phyloP scores from a whole-genome alignment of 768 basidiomycete species.

The Lentinula detonsa region DNA sequence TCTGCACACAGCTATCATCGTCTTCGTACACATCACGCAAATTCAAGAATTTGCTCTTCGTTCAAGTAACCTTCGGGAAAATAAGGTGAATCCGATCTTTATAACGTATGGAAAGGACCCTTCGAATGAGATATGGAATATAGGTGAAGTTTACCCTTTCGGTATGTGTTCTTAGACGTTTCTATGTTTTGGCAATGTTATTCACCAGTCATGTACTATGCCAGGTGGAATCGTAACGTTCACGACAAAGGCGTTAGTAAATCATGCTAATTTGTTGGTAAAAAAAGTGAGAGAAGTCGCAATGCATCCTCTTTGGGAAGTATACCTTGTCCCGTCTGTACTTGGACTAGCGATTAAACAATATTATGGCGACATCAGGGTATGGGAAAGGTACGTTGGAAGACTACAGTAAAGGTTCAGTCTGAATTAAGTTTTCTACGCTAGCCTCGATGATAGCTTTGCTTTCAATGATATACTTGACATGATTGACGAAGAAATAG shows the following conservation, averaged over 20 bases:
- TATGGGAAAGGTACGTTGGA: not conserved
- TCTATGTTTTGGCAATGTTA: not conserved
- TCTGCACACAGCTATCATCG: no score
- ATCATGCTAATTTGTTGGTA: not conserved
- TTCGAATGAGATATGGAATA: not conserved
- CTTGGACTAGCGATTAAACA: not conserved
- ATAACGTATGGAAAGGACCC: not conserved
- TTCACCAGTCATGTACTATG: not conserved
- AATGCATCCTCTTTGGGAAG: constrained; percentile 2
- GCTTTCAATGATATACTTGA: not conserved
- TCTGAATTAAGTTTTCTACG: not conserved
- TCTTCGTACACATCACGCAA: not conserved
- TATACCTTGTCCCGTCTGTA: not conserved
- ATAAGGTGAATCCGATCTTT: not conserved
- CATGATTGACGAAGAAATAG: not conserved
- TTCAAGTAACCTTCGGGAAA: not conserved
- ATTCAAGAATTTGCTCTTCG: not conserved
- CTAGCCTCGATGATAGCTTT: not conserved
- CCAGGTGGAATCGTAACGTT: not conserved
- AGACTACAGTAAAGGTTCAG: not conserved
- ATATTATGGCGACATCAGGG: not conserved
- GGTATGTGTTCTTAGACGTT: not conserved
- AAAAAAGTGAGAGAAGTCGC: not conserved
- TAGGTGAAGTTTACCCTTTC: not conserved
- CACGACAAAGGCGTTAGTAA: not conserved